Percentiles rank a stretch among this genome's conserved stretches.
Conservation (phyloP, 805 yeast genomes). For the Priceomyces carsonii region DNA sequence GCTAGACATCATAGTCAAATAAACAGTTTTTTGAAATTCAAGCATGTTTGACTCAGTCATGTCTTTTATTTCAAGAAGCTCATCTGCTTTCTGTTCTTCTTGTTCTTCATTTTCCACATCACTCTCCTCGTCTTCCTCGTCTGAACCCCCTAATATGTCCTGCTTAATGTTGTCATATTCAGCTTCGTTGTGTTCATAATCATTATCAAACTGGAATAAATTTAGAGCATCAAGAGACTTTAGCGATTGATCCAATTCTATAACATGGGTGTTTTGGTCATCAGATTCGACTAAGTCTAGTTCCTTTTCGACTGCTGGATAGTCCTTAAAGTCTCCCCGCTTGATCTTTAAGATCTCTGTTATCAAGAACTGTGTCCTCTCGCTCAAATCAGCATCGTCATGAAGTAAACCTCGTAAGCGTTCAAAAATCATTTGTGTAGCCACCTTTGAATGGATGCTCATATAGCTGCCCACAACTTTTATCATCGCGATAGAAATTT, state of each 20-base stretch:
- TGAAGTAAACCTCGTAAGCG: slow-evolving; percentile 61
- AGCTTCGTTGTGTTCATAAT: slow-evolving; percentile 51
- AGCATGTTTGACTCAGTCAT: slow-evolving; percentile 65
- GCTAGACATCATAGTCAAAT: slow-evolving; percentile 83
- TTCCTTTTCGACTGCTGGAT: slow-evolving; percentile 41
- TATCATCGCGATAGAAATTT: slow-evolving; percentile 52
- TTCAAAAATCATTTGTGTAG: slow-evolving; percentile 55
- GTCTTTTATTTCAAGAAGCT: slow-evolving; percentile 49
- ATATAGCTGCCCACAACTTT: slow-evolving; percentile 54
- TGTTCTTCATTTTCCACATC: slow-evolving; percentile 18
- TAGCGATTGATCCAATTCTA: slow-evolving; percentile 54
- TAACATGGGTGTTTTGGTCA: slow-evolving; percentile 56
- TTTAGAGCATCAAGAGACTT: slow-evolving; percentile 49
- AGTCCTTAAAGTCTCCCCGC: slow-evolving; percentile 39
- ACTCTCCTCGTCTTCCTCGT: slow-evolving; percentile 15
- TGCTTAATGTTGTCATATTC: slow-evolving; percentile 43
- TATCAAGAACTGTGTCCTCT: slow-evolving; percentile 45
- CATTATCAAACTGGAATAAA: slow-evolving; percentile 50
- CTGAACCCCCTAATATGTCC: slow-evolving; percentile 48
- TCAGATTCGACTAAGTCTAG: slow-evolving; percentile 67
- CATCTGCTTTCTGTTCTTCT: slow-evolving; percentile 10
- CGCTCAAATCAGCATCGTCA: slow-evolving; percentile 42
- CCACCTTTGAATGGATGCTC: slow-evolving; percentile 40
- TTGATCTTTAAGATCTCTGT: slow-evolving; percentile 55
- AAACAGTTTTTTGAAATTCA: slow-evolving; percentile 73